phyloP scores from a whole-genome alignment of 2,329 filamentous ascomycete species.

The Sporothrix schenckii region DNA sequence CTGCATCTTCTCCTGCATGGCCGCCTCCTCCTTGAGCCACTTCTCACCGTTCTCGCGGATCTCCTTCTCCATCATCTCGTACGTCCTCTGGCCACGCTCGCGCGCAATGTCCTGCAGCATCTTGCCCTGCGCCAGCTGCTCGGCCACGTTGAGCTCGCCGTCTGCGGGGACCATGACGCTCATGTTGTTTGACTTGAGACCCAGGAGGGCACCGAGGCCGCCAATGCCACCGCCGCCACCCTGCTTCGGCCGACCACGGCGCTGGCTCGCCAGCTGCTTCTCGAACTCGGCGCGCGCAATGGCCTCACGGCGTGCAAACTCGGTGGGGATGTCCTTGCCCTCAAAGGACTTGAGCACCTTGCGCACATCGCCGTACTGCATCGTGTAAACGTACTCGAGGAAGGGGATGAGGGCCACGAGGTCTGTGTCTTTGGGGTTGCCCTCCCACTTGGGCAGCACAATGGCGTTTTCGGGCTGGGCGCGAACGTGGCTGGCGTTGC shows the following conservation, averaged over 20 bases:
- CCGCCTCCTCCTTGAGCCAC: constrained; percentile 93
- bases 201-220: constrained; percentile 71
- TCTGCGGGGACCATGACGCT: constrained; percentile 62
- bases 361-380: constrained; percentile 87
- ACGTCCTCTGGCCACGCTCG: constrained; percentile 87
- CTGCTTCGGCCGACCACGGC: constrained; percentile 61
- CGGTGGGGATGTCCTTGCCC: constrained; percentile 82
- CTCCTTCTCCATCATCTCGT: constrained; percentile 84
- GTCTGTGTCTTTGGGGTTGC: constrained; percentile 78
- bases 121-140: constrained; percentile 88
- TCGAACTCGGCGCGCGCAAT: constrained; percentile 83
- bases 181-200: constrained; percentile 72
- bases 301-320: constrained; percentile 87
- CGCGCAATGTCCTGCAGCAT: constrained; percentile 95
- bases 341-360: constrained; percentile 85
- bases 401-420: constrained; percentile 91
- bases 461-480: constrained; percentile 97
- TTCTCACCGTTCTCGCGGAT: constrained; percentile 92
- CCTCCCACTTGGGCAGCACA: constrained; percentile 85
- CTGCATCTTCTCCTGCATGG: constrained; percentile 82
- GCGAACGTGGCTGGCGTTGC: constrained; percentile 76
- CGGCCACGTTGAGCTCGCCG: constrained; percentile 70
- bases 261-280: constrained; percentile 71
- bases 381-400: constrained; percentile 94
- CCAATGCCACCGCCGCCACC: constrained; percentile 59